phyloP scores from a whole-genome alignment of 2,329 filamentous ascomycete species.

The Penicillium vulpinum region DNA sequence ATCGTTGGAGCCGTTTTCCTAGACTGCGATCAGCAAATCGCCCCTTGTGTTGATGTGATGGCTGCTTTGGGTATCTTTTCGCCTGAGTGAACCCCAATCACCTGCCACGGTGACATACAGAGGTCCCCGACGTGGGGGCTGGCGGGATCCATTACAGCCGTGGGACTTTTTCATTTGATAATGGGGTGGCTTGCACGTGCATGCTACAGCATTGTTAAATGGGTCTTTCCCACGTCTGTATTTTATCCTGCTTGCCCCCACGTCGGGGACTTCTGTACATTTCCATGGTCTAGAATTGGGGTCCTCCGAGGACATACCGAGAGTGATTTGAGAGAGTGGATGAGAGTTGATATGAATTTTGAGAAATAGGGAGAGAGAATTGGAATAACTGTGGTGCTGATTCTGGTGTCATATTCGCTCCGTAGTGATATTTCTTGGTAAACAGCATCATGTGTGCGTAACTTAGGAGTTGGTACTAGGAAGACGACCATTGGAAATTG shows the following conservation, averaged over 20 bases:
- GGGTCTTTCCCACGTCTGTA: background rate
- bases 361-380: background rate
- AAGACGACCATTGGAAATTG: too few species aligned
- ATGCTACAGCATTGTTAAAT: background rate
- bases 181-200: background rate
- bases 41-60: background rate
- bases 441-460: too few species aligned
- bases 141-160: background rate
- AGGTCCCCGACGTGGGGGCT: background rate
- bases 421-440: too few species aligned
- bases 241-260: background rate
- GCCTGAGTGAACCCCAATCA: background rate
- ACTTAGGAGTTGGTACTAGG: too few species aligned
- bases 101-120: background rate
- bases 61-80: background rate
- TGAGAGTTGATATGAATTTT: background rate
- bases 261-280: background rate
- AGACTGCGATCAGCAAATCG: background rate
- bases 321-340: background rate
- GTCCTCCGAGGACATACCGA: background rate
- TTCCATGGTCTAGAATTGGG: background rate
- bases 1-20: background rate
- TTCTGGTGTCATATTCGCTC: background rate
- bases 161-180: background rate
- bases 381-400: background rate